These are phyloP conservation scores for Stipa capillata DNA, from an alignment of 176 grass and related monocot species.

Conservation along the genomic window DNA sequence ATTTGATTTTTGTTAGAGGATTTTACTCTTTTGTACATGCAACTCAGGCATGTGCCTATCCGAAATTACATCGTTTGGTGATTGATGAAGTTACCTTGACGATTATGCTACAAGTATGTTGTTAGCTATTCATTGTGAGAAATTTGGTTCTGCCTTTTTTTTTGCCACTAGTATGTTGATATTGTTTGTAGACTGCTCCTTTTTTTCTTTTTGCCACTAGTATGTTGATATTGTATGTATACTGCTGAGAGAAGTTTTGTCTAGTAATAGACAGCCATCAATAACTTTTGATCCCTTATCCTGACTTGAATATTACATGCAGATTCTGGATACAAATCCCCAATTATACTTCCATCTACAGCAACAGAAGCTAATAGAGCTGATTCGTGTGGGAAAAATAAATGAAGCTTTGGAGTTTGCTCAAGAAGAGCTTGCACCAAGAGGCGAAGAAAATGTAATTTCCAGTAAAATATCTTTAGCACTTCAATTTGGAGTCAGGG, in stretches of 20 bases:
- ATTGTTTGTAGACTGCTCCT: no score
- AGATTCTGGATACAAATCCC: constrained; percentile 97
- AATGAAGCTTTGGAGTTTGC: constrained; percentile 93
- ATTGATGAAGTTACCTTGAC: background rate
- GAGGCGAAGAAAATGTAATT: constrained; percentile 91
- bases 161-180: no score
- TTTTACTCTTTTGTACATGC: background rate
- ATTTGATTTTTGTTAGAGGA: background rate
- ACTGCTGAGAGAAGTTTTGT: background rate
- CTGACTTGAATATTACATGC: constrained; percentile 8
- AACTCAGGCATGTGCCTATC: background rate
- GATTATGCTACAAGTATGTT: background rate
- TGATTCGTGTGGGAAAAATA: constrained; percentile 82
- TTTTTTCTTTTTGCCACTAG: background rate
- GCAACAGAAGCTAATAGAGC: constrained; percentile 93
- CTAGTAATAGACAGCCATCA: background rate
- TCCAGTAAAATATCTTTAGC: background rate
- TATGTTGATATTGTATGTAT: background rate
- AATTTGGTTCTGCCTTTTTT: no score
- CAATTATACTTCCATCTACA: constrained; percentile 94
- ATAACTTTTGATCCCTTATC: background rate
- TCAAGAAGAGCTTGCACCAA: constrained; percentile 90
- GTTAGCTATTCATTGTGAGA: background rate
- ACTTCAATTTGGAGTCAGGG: background rate
- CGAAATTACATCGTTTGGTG: background rate